Evolutionary conservation across 805 yeast genomes (phyloP).

Genomic region (Maudiozyma bulderi): DNA sequence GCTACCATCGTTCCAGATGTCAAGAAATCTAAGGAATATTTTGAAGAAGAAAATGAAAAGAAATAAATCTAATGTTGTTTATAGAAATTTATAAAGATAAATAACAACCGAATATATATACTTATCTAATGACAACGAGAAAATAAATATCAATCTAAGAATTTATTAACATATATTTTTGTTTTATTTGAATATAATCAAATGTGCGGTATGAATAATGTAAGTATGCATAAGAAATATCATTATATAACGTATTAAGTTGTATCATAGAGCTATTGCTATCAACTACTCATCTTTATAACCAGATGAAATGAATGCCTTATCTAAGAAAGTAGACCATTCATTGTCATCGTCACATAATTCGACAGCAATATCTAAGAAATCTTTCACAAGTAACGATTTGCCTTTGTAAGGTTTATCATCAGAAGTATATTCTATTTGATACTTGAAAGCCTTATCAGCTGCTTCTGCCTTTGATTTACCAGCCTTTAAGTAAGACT

Average conservation of each 20-base stretch:
- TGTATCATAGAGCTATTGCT: neutral
- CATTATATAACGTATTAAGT: neutral
- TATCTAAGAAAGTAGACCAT: constrained; percentile 49
- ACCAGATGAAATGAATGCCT: constrained; percentile 56
- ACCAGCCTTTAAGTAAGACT: constrained; percentile 44
- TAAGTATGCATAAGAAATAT: neutral
- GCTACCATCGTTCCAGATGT: constrained; percentile 85
- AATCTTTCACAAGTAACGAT: constrained; percentile 49
- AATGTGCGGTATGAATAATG: too few species aligned
- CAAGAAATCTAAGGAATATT: constrained; percentile 69
- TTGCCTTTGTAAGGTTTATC: constrained; percentile 47
- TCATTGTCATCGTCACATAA: constrained; percentile 41
- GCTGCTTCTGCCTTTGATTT: constrained; percentile 47
- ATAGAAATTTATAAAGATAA: neutral
- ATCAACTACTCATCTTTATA: constrained; percentile 38
- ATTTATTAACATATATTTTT: neutral
- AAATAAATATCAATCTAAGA: too few species aligned
- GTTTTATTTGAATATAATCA: neutral
- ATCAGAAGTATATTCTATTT: constrained; percentile 62
- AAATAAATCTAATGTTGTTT: constrained; percentile 1
- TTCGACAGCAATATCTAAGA: constrained; percentile 47
- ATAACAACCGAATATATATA: neutral
- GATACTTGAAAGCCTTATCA: constrained; percentile 41
- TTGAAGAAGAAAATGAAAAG: constrained; percentile 45
- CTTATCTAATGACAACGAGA: neutral